Evolutionary conservation across 257 asterid species (phyloP).

Genomic region (Penstemon davidsonii): DNA sequence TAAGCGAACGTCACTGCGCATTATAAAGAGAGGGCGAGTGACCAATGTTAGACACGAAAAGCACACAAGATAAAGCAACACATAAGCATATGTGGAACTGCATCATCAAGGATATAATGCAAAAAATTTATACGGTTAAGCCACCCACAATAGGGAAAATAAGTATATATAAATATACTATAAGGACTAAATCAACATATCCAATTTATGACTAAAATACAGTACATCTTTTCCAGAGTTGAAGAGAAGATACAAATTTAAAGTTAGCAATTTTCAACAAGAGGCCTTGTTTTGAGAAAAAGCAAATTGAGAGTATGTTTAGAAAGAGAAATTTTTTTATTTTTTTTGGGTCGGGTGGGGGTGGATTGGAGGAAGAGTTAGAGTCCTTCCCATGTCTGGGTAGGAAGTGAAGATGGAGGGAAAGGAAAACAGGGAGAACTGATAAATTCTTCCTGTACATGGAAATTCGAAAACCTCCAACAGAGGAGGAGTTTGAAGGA

Average conservation of each 20-base stretch:
- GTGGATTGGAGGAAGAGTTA: too few species aligned
- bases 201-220: not conserved
- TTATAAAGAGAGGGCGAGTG: conserved; percentile 19
- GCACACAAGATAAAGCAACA: conserved; percentile 12
- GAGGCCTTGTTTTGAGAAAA: not conserved
- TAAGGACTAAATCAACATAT: not conserved
- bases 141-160: conserved; percentile 1
- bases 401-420: too few species aligned
- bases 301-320: not conserved
- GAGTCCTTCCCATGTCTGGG: too few species aligned
- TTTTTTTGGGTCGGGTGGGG: too few species aligned
- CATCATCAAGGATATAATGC: conserved; percentile 4
- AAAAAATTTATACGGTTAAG: not conserved
- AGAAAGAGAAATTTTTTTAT: too few species aligned
- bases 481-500: too few species aligned
- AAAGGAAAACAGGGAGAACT: too few species aligned
- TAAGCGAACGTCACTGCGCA: conserved; percentile 77
- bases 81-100: not conserved
- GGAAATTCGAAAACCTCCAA: too few species aligned
- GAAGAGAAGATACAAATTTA: not conserved
- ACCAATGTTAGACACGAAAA: conserved; percentile 14
- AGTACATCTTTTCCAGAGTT: not conserved
- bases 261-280: not conserved
- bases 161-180: not conserved
- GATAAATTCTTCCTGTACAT: too few species aligned